Percentiles rank a stretch among this genome's conserved stretches.
phyloP scores from a whole-genome alignment of 2,329 filamentous ascomycete genomes.

The Penicillium italicum region DNA sequence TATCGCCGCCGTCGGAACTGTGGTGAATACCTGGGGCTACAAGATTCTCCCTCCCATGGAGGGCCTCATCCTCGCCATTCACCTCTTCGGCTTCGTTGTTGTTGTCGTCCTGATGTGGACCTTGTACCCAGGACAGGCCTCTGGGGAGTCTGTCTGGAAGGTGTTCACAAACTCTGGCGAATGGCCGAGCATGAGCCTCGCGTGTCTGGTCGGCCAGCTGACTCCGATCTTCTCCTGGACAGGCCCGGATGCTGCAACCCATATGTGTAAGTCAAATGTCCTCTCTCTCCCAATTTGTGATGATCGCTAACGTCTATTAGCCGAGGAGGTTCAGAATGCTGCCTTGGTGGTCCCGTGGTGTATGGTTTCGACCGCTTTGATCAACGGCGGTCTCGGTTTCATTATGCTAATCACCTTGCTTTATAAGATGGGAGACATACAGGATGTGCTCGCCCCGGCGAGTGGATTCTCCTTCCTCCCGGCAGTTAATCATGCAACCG shows the following conservation, averaged over 20 bases:
- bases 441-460: constrained; percentile 37
- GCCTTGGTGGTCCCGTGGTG: constrained; percentile 47
- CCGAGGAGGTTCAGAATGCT: constrained; percentile 51
- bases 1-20: constrained; percentile 45
- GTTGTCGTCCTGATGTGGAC: constrained; percentile 39
- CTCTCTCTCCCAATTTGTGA: background rate
- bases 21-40: constrained; percentile 51
- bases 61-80: constrained; percentile 49
- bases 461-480: constrained; percentile 51
- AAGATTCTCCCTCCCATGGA: constrained; percentile 50
- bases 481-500: constrained; percentile 49
- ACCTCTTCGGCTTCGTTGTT: constrained; percentile 46
- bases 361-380: constrained; percentile 47
- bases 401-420: constrained; percentile 45
- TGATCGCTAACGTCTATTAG: constrained; percentile 18
- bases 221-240: constrained; percentile 28
- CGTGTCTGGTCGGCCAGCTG: constrained; percentile 39
- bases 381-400: constrained; percentile 50
- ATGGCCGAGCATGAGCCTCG: constrained; percentile 38
- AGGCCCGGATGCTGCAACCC: constrained; percentile 34
- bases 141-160: constrained; percentile 32
- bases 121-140: constrained; percentile 23
- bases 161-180: constrained; percentile 37
- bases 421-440: constrained; percentile 44
- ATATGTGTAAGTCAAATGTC: constrained; percentile 27